Evolutionary conservation across 805 yeast genomes (phyloP).

Genomic region (Lipomyces chichibuensis): DNA sequence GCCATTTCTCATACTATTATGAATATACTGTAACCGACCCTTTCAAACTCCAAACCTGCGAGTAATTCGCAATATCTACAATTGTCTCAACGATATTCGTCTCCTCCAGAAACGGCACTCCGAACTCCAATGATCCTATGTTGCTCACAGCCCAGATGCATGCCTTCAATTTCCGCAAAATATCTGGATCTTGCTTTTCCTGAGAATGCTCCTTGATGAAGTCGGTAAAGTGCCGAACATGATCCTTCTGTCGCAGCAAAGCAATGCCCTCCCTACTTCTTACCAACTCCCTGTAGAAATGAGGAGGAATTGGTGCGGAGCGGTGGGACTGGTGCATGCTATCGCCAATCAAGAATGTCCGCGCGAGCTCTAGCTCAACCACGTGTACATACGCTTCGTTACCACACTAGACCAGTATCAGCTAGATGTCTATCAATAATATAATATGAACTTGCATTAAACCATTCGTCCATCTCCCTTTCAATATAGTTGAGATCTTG

Average conservation of each 20-base stretch:
- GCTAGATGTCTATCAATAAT: background rate
- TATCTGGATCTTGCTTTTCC: conserved; percentile 44
- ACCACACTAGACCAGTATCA: conserved; percentile 13
- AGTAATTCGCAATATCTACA: conserved; percentile 52
- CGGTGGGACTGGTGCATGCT: background rate
- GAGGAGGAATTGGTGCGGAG: conserved; percentile 51
- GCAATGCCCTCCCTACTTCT: conserved; percentile 79
- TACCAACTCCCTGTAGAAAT: conserved; percentile 79
- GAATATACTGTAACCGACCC: conserved; percentile 45
- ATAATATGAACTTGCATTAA: conserved; percentile 40
- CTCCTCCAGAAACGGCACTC: conserved; percentile 63
- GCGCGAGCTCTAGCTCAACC: conserved; percentile 35
- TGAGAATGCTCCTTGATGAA: conserved; percentile 39
- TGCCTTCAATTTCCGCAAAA: conserved; percentile 60
- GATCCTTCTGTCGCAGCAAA: conserved; percentile 56
- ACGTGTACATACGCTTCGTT: conserved; percentile 35
- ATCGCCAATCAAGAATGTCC: conserved; percentile 6
- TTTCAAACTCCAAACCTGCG: conserved; percentile 61
- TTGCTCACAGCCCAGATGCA: conserved; percentile 87
- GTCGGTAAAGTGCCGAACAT: conserved; percentile 41
- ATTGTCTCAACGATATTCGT: conserved; percentile 57
- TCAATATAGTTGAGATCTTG: conserved; percentile 62
- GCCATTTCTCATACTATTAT: background rate
- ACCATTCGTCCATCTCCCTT: conserved; percentile 70
- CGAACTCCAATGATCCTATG: conserved; percentile 71